These are phyloP conservation scores for Penicillium macrosclerotiorum DNA, from an alignment of 495 filamentous ascomycete species.

Conservation along the genomic window DNA sequence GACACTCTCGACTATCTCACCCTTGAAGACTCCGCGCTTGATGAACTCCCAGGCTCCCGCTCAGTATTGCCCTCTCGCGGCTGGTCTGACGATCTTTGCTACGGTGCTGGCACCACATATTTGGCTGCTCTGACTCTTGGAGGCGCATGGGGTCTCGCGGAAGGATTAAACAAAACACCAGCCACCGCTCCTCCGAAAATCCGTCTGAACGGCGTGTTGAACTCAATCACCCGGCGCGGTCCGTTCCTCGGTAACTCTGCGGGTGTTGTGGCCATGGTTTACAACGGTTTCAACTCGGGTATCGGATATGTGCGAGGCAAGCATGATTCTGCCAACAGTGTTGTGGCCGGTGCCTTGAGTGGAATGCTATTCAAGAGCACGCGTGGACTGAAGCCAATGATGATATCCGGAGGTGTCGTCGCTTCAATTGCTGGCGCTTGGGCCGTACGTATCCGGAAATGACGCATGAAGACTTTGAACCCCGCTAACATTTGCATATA, in stretches of 20 bases:
- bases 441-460: slow-evolving; percentile 62
- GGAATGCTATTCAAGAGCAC: slow-evolving; percentile 97
- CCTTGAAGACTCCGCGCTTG: slow-evolving; percentile 88
- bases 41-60: slow-evolving; percentile 79
- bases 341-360: slow-evolving; percentile 78
- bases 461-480: background rate
- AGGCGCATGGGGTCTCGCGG: slow-evolving; percentile 85
- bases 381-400: slow-evolving; percentile 81
- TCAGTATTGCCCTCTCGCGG: slow-evolving; percentile 90
- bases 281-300: slow-evolving; percentile 90
- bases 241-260: slow-evolving; percentile 97
- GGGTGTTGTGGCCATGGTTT: slow-evolving; percentile 90
- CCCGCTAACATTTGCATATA: slow-evolving; percentile 35
- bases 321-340: slow-evolving; percentile 86
- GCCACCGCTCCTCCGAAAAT: slow-evolving; percentile 79
- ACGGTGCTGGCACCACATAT: slow-evolving; percentile 93
- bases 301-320: slow-evolving; percentile 83
- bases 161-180: slow-evolving; percentile 75
- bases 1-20: slow-evolving; percentile 89
- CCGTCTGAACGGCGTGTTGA: slow-evolving; percentile 87
- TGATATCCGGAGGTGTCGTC: slow-evolving; percentile 87
- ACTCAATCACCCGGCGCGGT: slow-evolving; percentile 85
- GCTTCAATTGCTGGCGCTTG: slow-evolving; percentile 80
- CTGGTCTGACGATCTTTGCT: slow-evolving; percentile 97
- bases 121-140: slow-evolving; percentile 80